A percentile compares a stretch with the other conserved stretches of the same genome.
Conservation (phyloP, 225 moss, liverwort and hornwort species). For the Asterella californica region DNA sequence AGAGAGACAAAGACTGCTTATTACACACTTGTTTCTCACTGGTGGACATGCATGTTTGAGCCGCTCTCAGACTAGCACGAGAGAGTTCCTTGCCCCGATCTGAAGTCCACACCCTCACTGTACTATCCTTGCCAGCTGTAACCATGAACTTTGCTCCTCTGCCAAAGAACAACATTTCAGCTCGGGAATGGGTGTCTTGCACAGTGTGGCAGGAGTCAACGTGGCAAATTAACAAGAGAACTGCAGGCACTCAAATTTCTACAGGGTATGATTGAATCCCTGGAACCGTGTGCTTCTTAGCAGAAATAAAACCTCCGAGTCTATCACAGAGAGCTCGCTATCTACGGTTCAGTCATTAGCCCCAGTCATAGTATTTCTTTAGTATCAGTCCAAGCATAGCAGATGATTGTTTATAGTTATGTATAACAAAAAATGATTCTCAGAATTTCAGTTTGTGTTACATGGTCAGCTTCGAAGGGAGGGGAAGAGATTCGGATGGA, state of each 20-base stretch:
- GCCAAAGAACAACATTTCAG: slow-evolving; percentile 27
- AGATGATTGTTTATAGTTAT: background rate
- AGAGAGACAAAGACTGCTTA: background rate
- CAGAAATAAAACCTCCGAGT: background rate
- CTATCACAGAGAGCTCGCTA: background rate
- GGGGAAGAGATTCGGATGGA: background rate
- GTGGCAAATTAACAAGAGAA: background rate
- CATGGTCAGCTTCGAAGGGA: background rate
- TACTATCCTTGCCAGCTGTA: slow-evolving; percentile 78
- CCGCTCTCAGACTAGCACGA: slow-evolving; percentile 47
- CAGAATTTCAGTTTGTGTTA: background rate
- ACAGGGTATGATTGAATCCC: background rate
- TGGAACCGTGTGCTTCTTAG: background rate
- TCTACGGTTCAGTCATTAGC: background rate
- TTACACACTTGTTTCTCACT: slow-evolving; percentile 53
- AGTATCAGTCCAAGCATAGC: background rate
- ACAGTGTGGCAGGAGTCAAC: slow-evolving; percentile 2
- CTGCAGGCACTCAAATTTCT: background rate
- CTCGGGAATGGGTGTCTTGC: background rate
- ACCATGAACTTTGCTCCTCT: slow-evolving; percentile 68
- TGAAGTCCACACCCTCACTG: slow-evolving; percentile 62
- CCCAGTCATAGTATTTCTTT: background rate
- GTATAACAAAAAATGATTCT: background rate
- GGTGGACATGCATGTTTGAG: slow-evolving; percentile 64
- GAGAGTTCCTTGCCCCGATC: slow-evolving; percentile 75